phyloP scores from a whole-genome alignment of 257 asterid species.

The Apocynum venetum region DNA sequence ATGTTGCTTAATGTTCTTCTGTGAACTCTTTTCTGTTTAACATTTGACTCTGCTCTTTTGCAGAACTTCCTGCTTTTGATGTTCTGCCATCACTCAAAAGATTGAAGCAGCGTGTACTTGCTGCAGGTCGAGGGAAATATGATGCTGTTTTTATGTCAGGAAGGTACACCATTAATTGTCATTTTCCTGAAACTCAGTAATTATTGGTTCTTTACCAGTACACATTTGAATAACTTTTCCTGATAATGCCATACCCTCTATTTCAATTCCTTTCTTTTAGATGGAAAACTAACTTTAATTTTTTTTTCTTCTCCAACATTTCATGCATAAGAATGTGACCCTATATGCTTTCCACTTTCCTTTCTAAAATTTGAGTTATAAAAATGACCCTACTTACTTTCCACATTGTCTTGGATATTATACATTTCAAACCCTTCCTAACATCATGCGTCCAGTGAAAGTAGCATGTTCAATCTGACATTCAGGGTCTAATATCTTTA shows the following conservation, averaged over 20 bases:
- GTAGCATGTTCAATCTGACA: neutral
- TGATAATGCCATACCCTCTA: no score
- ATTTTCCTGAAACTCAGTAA: no score
- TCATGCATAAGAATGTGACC: no score
- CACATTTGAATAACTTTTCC: no score
- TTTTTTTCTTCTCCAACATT: no score
- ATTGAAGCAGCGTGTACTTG: conserved; percentile 69
- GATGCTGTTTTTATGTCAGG: no score
- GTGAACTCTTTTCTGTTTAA: neutral
- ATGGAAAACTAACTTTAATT: no score
- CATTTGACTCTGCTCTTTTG: conserved; percentile 13
- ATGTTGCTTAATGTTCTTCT: neutral
- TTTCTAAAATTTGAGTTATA: no score
- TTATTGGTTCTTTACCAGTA: no score
- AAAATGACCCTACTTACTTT: neutral
- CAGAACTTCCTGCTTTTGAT: conserved; percentile 92
- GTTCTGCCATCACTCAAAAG: conserved; percentile 86
- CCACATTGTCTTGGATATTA: neutral
- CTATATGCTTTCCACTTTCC: no score
- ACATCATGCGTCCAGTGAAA: neutral
- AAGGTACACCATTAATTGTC: no score
- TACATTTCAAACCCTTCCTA: neutral
- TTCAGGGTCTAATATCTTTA: neutral
- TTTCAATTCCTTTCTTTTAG: no score
- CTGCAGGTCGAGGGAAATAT: conserved; percentile 89